phyloP scores from a whole-genome alignment of 352 stramenopile species.

The Phytophthora pluvialis region DNA sequence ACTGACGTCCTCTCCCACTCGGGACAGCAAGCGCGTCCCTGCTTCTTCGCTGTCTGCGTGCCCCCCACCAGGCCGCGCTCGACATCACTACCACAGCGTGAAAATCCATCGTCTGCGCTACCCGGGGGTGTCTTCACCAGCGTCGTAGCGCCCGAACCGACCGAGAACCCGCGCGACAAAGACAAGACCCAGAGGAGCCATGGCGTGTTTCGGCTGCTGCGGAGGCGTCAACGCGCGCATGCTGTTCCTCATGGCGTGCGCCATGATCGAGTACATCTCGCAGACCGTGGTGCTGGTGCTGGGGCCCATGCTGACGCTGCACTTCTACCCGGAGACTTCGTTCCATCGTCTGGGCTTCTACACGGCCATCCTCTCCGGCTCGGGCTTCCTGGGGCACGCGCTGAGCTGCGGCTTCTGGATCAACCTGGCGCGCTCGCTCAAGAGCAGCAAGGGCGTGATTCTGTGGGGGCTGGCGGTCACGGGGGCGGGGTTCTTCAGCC shows the following conservation, averaged over 20 bases:
- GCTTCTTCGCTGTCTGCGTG: conserved; percentile 8
- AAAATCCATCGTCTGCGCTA: neutral
- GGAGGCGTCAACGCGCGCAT: conserved; percentile 73
- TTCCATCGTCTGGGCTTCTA: conserved; percentile 82
- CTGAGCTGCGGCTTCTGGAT: conserved; percentile 84
- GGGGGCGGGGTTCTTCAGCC: conserved; percentile 70
- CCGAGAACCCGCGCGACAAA: conserved; percentile 16
- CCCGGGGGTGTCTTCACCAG: neutral
- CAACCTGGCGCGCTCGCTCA: conserved; percentile 71
- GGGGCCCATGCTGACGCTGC: conserved; percentile 74
- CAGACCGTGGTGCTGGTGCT: conserved; percentile 77
- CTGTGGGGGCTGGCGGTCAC: conserved; percentile 80
- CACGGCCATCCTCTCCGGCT: conserved; percentile 70
- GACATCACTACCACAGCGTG: neutral
- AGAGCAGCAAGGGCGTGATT: conserved; percentile 83
- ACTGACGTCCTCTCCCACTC: conserved; percentile 21
- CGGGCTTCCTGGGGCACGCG: conserved; percentile 71
- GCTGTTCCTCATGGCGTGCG: conserved; percentile 81
- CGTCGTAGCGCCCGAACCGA: conserved; percentile 8
- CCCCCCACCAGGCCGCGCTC: neutral
- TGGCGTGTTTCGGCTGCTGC: conserved; percentile 61
- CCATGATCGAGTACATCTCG: conserved; percentile 80
- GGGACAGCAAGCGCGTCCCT: conserved; percentile 2
- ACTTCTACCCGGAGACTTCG: conserved; percentile 80
- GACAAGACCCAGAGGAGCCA: conserved; percentile 9